These are phyloP conservation scores for Isabelozyma pseudorhagii DNA, from an alignment of 805 yeast species.

Conservation along the genomic window DNA sequence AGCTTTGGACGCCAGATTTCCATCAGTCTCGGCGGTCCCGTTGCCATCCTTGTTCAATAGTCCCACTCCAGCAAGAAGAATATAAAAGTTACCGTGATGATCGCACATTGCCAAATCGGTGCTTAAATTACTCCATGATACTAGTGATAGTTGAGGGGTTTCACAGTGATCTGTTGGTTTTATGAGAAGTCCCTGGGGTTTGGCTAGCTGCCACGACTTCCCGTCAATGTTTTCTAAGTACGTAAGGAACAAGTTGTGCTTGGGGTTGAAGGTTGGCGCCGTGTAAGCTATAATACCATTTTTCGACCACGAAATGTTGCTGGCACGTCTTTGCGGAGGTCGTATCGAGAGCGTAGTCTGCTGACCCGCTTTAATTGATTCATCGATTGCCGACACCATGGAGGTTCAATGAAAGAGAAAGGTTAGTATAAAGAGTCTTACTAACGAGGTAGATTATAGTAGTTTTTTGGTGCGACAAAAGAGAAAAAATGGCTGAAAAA, in stretches of 20 bases:
- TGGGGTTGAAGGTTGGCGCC: conserved; percentile 31
- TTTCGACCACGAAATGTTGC: conserved; percentile 68
- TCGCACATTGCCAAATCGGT: conserved; percentile 82
- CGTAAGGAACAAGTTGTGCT: conserved; percentile 51
- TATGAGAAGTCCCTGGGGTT: conserved; percentile 39
- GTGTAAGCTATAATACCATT: conserved; percentile 81
- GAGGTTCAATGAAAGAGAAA: neutral
- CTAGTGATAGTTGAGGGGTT: conserved; percentile 36
- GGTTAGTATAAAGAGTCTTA: neutral
- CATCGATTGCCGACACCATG: neutral
- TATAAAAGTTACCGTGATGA: conserved; percentile 55
- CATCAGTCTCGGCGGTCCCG: conserved; percentile 16
- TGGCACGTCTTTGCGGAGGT: conserved; percentile 2
- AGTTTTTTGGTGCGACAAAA: neutral
- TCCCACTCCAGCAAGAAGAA: conserved; percentile 41
- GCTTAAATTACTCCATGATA: conserved; percentile 76
- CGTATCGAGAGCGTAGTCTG: neutral
- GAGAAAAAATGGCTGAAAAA: neutral
- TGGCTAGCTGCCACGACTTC: conserved; percentile 70
- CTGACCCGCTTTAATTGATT: neutral
- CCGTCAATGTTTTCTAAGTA: conserved; percentile 77
- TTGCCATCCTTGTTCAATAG: conserved; percentile 26
- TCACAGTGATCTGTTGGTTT: conserved; percentile 15
- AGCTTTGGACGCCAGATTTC: conserved; percentile 13
- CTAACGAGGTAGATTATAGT: too few species aligned